These are phyloP conservation scores for Haplosporangium sp. DNA, from an alignment of 371 early-diverging fungal species.

Conservation along the genomic window DNA sequence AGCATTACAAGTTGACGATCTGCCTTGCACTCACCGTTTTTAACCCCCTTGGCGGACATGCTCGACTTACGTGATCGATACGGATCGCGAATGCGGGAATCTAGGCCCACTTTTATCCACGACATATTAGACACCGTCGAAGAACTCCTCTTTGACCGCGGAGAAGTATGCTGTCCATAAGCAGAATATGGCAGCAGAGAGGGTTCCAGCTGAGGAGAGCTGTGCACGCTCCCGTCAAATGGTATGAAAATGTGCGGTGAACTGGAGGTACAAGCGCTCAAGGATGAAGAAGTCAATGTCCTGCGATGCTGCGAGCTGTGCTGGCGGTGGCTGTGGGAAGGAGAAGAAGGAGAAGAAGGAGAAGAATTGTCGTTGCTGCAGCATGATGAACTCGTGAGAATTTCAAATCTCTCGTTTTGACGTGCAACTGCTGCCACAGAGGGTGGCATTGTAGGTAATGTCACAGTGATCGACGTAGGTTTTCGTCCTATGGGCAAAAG, in stretches of 20 bases:
- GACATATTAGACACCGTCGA: not conserved
- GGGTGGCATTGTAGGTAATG: not conserved
- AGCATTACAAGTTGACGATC: no score
- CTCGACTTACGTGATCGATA: constrained; percentile 20
- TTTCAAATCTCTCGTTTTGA: no score
- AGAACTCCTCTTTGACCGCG: not conserved
- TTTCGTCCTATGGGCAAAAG: not conserved
- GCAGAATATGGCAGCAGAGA: constrained; percentile 11
- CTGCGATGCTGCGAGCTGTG: no score
- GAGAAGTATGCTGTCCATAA: not conserved
- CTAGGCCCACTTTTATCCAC: not conserved
- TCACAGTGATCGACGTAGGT: not conserved
- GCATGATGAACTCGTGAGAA: no score
- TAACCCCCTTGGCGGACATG: constrained; percentile 10
- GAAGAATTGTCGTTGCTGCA: no score
- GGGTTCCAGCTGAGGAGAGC: constrained; percentile 15
- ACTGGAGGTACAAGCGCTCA: constrained; percentile 5
- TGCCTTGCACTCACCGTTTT: constrained; percentile 6
- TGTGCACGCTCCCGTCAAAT: not conserved
- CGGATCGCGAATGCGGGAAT: constrained; percentile 17
- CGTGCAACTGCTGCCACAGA: not conserved
- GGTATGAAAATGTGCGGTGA: constrained; percentile 10
- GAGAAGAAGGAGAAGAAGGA: no score
- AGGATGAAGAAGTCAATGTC: not conserved
- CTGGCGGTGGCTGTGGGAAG: no score